These are phyloP conservation scores for Hemisphaericaspora lyxosophila DNA, from an alignment of 1,139 yeast genomes.

Conservation along the genomic window DNA sequence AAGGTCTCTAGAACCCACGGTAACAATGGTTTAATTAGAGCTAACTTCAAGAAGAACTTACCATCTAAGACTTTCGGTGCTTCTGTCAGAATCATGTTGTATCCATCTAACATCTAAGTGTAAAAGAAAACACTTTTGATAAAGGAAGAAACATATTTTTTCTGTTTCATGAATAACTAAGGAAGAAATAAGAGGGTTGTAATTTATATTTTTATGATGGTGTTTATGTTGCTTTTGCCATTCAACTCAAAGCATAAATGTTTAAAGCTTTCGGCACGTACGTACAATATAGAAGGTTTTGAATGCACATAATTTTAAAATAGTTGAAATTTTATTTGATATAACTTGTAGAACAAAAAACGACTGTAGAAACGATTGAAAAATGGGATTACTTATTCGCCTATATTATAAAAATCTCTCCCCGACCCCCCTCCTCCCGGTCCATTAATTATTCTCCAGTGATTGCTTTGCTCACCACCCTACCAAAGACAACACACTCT, in stretches of 20 bases:
- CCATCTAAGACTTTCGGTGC: slow-evolving; percentile 99
- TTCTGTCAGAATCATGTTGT: slow-evolving; percentile 98
- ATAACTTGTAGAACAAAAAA: slow-evolving; percentile 1
- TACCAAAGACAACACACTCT: slow-evolving; percentile 43
- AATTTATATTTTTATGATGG: slow-evolving; percentile 6
- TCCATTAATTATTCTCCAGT: background rate
- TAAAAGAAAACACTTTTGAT: background rate
- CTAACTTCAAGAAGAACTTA: slow-evolving; percentile 97
- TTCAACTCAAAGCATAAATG: slow-evolving; percentile 5
- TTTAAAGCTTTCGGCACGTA: slow-evolving; percentile 5
- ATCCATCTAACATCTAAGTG: slow-evolving; percentile 97
- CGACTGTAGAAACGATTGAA: background rate
- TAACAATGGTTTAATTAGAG: slow-evolving; percentile 97
- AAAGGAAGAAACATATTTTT: background rate
- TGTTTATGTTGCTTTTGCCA: slow-evolving; percentile 6
- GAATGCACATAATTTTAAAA: slow-evolving; percentile 7
- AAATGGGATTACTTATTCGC: no score
- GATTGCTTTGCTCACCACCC: slow-evolving; percentile 16
- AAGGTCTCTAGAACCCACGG: slow-evolving; percentile 98
- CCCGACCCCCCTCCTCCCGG: no score
- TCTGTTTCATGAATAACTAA: slow-evolving; percentile 2
- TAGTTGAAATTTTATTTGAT: slow-evolving; percentile 1
- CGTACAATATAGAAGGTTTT: slow-evolving; percentile 7
- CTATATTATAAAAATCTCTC: background rate
- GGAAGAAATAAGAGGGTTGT: slow-evolving; percentile 2